Evolutionary conservation across 2,329 filamentous ascomycete genomes (phyloP), one percentile per base, ranked within the genome.

Genomic region (Alternaria tenuissima): DNA sequence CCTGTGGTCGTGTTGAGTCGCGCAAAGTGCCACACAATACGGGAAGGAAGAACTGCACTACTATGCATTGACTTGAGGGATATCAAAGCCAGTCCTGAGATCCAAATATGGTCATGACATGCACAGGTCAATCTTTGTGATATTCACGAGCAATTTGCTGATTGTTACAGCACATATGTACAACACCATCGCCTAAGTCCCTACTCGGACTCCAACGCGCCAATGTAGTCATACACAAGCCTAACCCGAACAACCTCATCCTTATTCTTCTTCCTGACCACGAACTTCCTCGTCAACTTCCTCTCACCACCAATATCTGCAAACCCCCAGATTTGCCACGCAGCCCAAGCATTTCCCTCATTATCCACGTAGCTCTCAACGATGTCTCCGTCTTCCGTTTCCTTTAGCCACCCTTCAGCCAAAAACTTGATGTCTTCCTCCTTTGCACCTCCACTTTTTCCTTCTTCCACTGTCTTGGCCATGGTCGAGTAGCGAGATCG

Each of bases 401-500:
- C 76, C 38, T 66, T 63, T 9, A 76, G 53, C 74, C 76, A 79
- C 0, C 71, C 72, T 16, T 74, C 67, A 1, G 60, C 32, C 7
- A 77, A 16, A 32, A 53, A 74, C 55, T 71, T 67, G 1, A 61
- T 64, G 46, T 75, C 73, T 26, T 70, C 69, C 38, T 73, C 63
- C 6, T 43, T 51, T 5, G 55, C 61, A 16, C 60, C 67, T 49
- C 70, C 67, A 28, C 65, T 68, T 55, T 65, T 67, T 4, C 52
- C 63, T 54, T 72, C 72, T 30, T 70, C 67, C 7, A 64, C 16
- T 16, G 76, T 26, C 14, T 68, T 63, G 11, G 64, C 56, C 9
- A 80, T 65, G 36, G 80, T 76, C n/a, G 58, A 70, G 75, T 84
- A 88, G 46, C 82, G 79, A 43, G 84, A 87, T 61, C 83, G 84